Evolutionary conservation across 345 rosid genomes (phyloP).

Genomic region (Brassica incana): DNA sequence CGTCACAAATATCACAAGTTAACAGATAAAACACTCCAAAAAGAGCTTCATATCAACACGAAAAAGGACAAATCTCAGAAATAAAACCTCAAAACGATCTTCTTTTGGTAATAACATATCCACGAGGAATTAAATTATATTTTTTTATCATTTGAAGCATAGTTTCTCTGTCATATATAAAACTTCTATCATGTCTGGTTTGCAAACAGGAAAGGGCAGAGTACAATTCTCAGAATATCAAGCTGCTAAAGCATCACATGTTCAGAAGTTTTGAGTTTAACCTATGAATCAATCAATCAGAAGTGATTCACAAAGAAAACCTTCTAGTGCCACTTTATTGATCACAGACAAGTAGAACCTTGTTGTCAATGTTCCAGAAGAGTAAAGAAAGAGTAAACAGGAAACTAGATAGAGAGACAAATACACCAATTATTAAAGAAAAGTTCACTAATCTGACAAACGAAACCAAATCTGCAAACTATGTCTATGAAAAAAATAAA

Average conservation of each 20-base stretch:
- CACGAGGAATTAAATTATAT: slow-evolving; percentile 4
- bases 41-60: not conserved
- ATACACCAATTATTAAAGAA: slow-evolving; percentile 31
- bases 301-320: slow-evolving; percentile 9
- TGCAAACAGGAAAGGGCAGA: not conserved
- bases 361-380: not conserved
- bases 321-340: slow-evolving; percentile 13
- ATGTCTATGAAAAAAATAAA: slow-evolving; percentile 38
- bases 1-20: slow-evolving; percentile 3
- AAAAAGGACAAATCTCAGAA: not conserved
- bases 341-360: slow-evolving; percentile 3
- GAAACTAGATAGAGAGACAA: slow-evolving; percentile 10
- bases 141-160: not conserved
- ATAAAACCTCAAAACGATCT: not conserved
- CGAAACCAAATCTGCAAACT: slow-evolving; percentile 39
- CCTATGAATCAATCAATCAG: slow-evolving; percentile 21
- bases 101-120: not conserved
- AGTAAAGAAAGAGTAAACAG: not conserved
- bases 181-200: slow-evolving; percentile 17
- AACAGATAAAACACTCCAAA: not conserved
- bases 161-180: not conserved
- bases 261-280: slow-evolving; percentile 5
- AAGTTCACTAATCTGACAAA: slow-evolving; percentile 37
- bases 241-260: slow-evolving; percentile 1
- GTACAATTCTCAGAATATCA: slow-evolving; percentile 1